phyloP scores from a whole-genome alignment of 2,329 filamentous ascomycete species.

The Colletotrichum spaethianum region DNA sequence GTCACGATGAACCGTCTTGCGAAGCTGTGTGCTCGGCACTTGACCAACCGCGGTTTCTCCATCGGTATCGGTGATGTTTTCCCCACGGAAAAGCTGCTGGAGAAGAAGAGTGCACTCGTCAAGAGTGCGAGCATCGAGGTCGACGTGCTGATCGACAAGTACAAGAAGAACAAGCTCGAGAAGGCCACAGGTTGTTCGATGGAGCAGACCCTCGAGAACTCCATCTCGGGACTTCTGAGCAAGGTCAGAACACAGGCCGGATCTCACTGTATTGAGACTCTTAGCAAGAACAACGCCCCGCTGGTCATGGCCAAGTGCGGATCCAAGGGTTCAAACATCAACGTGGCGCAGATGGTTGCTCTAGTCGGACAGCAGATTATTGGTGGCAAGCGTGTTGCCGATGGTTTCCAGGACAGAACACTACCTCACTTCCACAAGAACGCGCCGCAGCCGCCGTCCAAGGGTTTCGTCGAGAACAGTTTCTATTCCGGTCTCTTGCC shows the following conservation, averaged over 20 bases:
- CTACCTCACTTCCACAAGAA: slow-evolving; percentile 97
- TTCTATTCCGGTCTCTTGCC: slow-evolving; percentile 94
- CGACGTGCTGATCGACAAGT: slow-evolving; percentile 86
- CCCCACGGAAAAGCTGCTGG: slow-evolving; percentile 79
- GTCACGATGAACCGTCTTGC: slow-evolving; percentile 94
- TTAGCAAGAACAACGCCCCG: slow-evolving; percentile 93
- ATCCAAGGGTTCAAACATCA: slow-evolving; percentile 97
- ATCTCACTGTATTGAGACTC: slow-evolving; percentile 88
- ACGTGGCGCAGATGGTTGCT: slow-evolving; percentile 99
- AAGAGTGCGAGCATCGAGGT: slow-evolving; percentile 84
- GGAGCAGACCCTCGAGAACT: slow-evolving; percentile 91
- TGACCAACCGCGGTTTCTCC: slow-evolving; percentile 94
- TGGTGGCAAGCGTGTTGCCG: slow-evolving; percentile 88
- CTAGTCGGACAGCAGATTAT: slow-evolving; percentile 99
- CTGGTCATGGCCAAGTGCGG: slow-evolving; percentile 98
- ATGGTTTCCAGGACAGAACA: slow-evolving; percentile 96
- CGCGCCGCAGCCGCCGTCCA: slow-evolving; percentile 90
- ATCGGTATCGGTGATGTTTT: slow-evolving; percentile 97
- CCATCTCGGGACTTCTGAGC: slow-evolving; percentile 91
- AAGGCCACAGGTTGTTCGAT: slow-evolving; percentile 92
- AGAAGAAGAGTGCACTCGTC: slow-evolving; percentile 83
- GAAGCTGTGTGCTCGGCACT: slow-evolving; percentile 88
- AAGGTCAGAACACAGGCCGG: slow-evolving; percentile 93
- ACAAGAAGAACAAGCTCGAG: slow-evolving; percentile 84
- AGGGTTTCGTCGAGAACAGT: slow-evolving; percentile 97